Evolutionary conservation across 257 asterid species (phyloP), one percentile per base, ranked within the genome.

Genomic region (Jaltomata sinuosa): DNA sequence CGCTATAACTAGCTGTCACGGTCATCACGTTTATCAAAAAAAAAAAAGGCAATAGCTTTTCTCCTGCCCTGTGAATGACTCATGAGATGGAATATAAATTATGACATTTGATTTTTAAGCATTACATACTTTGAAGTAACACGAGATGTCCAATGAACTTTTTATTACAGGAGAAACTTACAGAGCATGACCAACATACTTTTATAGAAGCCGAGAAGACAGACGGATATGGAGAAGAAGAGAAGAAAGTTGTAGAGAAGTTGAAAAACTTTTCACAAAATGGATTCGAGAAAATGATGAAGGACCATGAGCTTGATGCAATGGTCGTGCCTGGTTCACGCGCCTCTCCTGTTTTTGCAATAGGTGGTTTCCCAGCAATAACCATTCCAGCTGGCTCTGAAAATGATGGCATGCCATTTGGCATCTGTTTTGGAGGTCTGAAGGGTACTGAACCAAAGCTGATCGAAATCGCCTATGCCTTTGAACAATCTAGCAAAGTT

Each of bases 301-400:
- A n/a, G 9, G 59, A 84, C 4, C 59, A 85, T 12, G 69, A 89
- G 47, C 82, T 91, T 83, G 91, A 91, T 67, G 92, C 93, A 29
- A 69, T 87, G 69, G 87, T 87, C 72, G 69, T 84, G 21, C 67
- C 87, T 14, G 68, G 74, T 4, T 1, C 72, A 1, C 42, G 27
- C 84, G 74, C 74, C 81, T 62, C 87, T 3, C n/a, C 50, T 10
- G 86, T 85, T 19, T 87, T 88, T n/a, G 90, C 92, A 5, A 85
- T 89, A 4, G 93, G 90, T 1, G 93, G 93, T 3, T 91, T 81
- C 85, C 94, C 94, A 5, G 97, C 86, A 6, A 89, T 94, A 86
- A 90, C 89, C 0, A 86, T 94, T 15, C 97, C 96, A 5, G 97
- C 93, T 9, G 96, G 94, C 12, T 93, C 92, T 65, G 92, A 87